Evolutionary conservation across 768 basidiomycete species (phyloP).

Genomic region (Mycena vulgaris): DNA sequence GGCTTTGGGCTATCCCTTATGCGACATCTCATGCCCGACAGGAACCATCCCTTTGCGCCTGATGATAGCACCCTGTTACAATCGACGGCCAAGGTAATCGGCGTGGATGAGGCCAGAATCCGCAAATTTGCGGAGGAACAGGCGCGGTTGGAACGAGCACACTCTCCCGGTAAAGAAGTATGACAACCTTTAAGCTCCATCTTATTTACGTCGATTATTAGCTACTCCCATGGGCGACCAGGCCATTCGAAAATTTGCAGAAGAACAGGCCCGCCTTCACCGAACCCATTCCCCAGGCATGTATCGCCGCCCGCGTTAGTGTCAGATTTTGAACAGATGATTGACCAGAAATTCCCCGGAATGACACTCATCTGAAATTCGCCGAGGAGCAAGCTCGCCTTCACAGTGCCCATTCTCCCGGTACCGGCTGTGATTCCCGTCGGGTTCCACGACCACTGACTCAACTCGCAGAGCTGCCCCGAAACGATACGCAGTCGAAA

Average conservation of each 20-base stretch:
- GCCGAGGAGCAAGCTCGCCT: slow-evolving; percentile 37
- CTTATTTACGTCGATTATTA: not conserved
- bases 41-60: slow-evolving; percentile 23
- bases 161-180: slow-evolving; percentile 26
- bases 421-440: not conserved
- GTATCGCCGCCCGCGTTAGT: not conserved
- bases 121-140: slow-evolving; percentile 39
- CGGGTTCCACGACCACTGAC: not conserved
- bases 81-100: slow-evolving; percentile 23
- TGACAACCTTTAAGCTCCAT: not conserved
- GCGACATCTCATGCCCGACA: not conserved
- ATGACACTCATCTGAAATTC: slow-evolving; percentile 31
- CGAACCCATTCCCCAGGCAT: slow-evolving; percentile 35
- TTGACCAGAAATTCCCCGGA: slow-evolving; percentile 29
- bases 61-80: slow-evolving; percentile 21
- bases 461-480: slow-evolving; percentile 19
- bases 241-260: slow-evolving; percentile 33
- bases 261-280: slow-evolving; percentile 37
- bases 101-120: slow-evolving; percentile 33
- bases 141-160: slow-evolving; percentile 33
- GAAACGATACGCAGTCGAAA: slow-evolving; percentile 23
- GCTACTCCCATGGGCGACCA: slow-evolving; percentile 19
- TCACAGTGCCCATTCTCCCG: slow-evolving; percentile 34
- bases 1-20: not conserved
- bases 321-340: not conserved